Conservation (phyloP, 1,284 basidiomycete species). For the Hypsizygus ulmarius region DNA sequence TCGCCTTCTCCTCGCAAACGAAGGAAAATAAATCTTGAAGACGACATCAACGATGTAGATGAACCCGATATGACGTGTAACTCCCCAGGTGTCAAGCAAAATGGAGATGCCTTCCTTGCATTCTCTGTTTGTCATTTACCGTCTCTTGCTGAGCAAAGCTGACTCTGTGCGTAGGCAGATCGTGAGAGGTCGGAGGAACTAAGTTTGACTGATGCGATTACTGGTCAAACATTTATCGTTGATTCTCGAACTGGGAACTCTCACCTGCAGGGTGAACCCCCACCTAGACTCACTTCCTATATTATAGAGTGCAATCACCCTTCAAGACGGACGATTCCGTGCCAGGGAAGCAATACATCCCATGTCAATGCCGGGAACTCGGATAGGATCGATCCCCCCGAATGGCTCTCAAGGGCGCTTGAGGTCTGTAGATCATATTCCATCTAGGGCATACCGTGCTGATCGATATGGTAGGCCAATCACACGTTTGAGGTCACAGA, state of each 20-base stretch:
- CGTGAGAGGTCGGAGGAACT: constrained; percentile 29
- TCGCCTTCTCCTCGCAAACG: constrained; percentile 40
- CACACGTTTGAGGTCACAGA: constrained; percentile 15
- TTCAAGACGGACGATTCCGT: constrained; percentile 26
- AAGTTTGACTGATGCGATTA: constrained; percentile 60
- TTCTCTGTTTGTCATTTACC: constrained; percentile 12
- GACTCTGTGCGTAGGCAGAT: constrained; percentile 1
- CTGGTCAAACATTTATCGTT: constrained; percentile 66
- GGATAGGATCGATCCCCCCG: constrained; percentile 20
- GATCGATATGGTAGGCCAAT: constrained; percentile 14
- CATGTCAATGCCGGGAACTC: constrained; percentile 11
- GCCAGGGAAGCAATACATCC: constrained; percentile 12
- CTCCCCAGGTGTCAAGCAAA: not conserved
- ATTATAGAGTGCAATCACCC: constrained; percentile 3
- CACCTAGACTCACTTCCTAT: constrained; percentile 12
- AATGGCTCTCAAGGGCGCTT: constrained; percentile 35
- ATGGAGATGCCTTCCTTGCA: not conserved
- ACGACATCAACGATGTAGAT: not conserved
- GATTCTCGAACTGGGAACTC: constrained; percentile 66
- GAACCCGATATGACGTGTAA: not conserved
- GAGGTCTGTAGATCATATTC: constrained; percentile 22
- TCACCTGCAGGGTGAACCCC: constrained; percentile 34
- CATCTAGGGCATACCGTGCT: not conserved
- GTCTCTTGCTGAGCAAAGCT: constrained; percentile 5
- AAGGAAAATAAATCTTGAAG: constrained; percentile 27